These are phyloP conservation scores for Datura wrightii DNA, from an alignment of 257 asterid species.

Conservation along the genomic window DNA sequence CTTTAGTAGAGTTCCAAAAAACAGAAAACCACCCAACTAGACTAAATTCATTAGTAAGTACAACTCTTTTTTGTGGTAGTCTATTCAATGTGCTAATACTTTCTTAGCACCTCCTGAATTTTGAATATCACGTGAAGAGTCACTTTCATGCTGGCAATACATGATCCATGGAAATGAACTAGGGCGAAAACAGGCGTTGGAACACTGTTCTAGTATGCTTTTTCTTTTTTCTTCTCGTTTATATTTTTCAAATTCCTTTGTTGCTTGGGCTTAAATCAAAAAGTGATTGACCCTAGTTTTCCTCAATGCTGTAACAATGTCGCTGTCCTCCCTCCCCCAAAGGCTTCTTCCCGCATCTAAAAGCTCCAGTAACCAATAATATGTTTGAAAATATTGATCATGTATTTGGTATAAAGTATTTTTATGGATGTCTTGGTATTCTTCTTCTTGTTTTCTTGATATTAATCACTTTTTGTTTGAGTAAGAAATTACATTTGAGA, in stretches of 20 bases:
- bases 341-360: background rate
- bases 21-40: background rate
- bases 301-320: background rate
- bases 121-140: constrained; percentile 16
- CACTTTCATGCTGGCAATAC: constrained; percentile 11
- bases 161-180: background rate
- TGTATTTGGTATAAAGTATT: background rate
- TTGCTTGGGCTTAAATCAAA: background rate
- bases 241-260: background rate
- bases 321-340: background rate
- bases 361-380: background rate
- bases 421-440: background rate
- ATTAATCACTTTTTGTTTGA: background rate
- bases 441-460: constrained; percentile 8
- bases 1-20: too few species aligned
- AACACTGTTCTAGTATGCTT: background rate
- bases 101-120: background rate
- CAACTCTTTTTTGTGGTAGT: background rate
- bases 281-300: background rate
- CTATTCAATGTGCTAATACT: constrained; percentile 13
- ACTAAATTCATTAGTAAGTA: background rate
- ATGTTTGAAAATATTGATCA: background rate
- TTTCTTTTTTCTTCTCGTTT: background rate
- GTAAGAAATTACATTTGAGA: constrained; percentile 13
- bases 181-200: background rate